These are phyloP conservation scores for Prunus campanulata DNA, from an alignment of 306 rosid genomes.

Conservation along the genomic window DNA sequence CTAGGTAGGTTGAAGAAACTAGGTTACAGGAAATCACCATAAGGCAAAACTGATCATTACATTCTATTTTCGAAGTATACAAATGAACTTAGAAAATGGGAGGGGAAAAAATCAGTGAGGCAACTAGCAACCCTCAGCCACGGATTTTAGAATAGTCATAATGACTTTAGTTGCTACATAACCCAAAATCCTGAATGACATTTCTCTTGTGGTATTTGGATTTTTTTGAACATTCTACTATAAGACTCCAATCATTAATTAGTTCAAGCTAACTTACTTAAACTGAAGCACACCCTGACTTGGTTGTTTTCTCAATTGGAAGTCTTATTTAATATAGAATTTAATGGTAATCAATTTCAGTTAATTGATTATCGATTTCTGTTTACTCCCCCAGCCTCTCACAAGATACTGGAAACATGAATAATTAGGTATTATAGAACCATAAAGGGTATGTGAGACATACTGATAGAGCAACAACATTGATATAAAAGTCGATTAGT, in stretches of 20 bases:
- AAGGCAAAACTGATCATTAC: not conserved
- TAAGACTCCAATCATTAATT: not conserved
- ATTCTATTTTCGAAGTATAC: not conserved
- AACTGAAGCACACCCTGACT: not conserved
- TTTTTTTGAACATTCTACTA: not conserved
- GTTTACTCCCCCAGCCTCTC: not conserved
- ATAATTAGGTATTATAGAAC: not conserved
- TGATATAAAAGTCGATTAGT: slow-evolving; percentile 77
- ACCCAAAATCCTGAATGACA: not conserved
- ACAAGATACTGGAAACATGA: not conserved
- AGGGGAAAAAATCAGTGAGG: not conserved
- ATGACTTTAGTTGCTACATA: too few relatives aligned
- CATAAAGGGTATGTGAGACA: slow-evolving; percentile 29
- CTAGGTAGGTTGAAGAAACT: not conserved
- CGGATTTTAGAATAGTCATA: too few relatives aligned
- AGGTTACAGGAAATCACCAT: not conserved
- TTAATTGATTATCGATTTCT: not conserved
- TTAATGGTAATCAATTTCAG: not conserved
- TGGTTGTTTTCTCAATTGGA: not conserved
- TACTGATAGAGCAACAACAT: slow-evolving; percentile 70
- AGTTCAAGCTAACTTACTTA: not conserved
- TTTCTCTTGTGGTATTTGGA: not conserved
- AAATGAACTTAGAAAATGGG: not conserved
- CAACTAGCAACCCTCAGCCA: not conserved
- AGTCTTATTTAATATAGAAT: not conserved